phyloP scores from a whole-genome alignment of 1,139 yeast species.

The Groenewaldozyma auringiensis region DNA sequence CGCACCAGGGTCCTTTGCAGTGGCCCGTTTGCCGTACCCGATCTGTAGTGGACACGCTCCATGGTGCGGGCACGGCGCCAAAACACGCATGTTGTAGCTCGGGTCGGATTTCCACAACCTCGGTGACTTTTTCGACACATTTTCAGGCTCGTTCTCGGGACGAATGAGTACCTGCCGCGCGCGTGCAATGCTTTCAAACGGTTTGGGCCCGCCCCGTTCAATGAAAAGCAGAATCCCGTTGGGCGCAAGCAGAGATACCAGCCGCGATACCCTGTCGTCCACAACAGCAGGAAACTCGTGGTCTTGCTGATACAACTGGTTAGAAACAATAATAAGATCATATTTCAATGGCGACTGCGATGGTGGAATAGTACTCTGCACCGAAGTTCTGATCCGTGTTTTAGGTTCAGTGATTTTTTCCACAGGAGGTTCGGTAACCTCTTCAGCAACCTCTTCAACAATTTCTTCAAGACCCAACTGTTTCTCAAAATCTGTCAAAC shows the following conservation, averaged over 20 bases:
- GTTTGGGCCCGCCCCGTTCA: conserved; percentile 86
- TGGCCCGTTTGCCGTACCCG: conserved; percentile 56
- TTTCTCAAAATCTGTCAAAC: conserved; percentile 15
- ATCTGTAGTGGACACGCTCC: conserved; percentile 79
- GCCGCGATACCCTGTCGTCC: conserved; percentile 57
- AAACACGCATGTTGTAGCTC: conserved; percentile 30
- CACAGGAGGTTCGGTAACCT: conserved; percentile 14
- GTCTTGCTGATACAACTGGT: conserved; percentile 59
- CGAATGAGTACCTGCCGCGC: conserved; percentile 85
- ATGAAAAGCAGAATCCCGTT: conserved; percentile 70
- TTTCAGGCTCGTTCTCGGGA: conserved; percentile 49
- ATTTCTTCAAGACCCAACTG: conserved; percentile 15
- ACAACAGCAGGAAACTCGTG: conserved; percentile 57
- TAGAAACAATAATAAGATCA: conserved; percentile 80
- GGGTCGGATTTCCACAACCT: conserved; percentile 8
- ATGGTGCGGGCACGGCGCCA: conserved; percentile 93
- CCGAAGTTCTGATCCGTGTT: conserved; percentile 11
- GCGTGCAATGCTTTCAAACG: conserved; percentile 81
- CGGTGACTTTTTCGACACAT: conserved; percentile 43
- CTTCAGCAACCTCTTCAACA: background rate
- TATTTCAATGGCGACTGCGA: conserved; percentile 34
- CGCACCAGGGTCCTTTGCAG: conserved; percentile 46
- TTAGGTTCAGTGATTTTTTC: conserved; percentile 12
- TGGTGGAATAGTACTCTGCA: conserved; percentile 18
- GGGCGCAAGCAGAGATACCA: conserved; percentile 58